These are phyloP conservation scores for Cercospora sojina DNA, from an alignment of 2,329 filamentous ascomycete species.

Conservation along the genomic window DNA sequence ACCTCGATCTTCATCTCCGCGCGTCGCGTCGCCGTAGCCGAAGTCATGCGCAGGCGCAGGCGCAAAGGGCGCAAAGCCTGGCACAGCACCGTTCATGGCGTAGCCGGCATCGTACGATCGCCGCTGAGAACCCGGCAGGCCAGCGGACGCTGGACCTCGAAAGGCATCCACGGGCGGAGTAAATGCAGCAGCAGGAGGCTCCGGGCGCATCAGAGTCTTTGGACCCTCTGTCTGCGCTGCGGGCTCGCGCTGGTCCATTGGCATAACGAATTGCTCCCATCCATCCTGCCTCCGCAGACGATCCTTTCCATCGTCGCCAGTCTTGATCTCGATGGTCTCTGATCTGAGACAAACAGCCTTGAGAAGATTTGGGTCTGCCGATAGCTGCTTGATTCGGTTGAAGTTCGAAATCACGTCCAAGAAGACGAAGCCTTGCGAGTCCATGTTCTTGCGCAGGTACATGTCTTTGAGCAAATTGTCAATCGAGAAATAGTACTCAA, in stretches of 20 bases:
- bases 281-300: constrained; percentile 71
- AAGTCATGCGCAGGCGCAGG: constrained; percentile 21
- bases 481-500: constrained; percentile 93
- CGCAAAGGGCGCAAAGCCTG: constrained; percentile 27
- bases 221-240: constrained; percentile 73
- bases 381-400: constrained; percentile 74
- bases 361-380: constrained; percentile 69
- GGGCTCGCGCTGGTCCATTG: constrained; percentile 67
- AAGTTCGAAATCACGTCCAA: constrained; percentile 80
- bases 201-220: constrained; percentile 45
- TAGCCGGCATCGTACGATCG: constrained; percentile 32
- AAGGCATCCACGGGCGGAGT: constrained; percentile 29
- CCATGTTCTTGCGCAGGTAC: constrained; percentile 87
- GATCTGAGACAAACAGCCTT: constrained; percentile 74
- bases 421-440: constrained; percentile 87
- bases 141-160: constrained; percentile 29
- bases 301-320: constrained; percentile 74
- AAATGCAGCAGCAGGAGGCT: constrained; percentile 41
- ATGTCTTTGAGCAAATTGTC: constrained; percentile 94
- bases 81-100: constrained; percentile 31
- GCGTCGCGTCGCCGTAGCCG: constrained; percentile 23
- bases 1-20: constrained; percentile 34
- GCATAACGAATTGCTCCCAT: constrained; percentile 79
- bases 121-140: constrained; percentile 22
- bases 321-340: constrained; percentile 68